Conservation (phyloP, 805 yeast genomes). For the Lipomyces orientalis region DNA sequence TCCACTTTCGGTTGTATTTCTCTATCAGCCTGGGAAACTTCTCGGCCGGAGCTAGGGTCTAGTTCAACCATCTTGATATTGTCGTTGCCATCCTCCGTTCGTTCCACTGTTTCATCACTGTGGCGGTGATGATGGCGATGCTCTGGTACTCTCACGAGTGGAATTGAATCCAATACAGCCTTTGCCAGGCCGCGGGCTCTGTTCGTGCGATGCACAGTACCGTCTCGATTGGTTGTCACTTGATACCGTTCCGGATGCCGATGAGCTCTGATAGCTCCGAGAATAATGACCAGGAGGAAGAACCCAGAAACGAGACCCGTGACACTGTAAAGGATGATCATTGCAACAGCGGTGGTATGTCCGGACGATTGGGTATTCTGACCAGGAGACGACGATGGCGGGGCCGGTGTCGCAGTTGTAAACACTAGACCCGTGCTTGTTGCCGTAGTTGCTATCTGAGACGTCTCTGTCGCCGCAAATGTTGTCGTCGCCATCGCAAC, state of each 20-base stretch:
- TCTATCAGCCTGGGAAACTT: background rate
- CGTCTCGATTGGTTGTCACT: conserved; percentile 29
- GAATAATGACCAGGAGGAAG: conserved; percentile 42
- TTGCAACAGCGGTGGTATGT: conserved; percentile 40
- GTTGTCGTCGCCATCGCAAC: background rate
- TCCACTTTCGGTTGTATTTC: background rate
- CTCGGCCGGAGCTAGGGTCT: background rate
- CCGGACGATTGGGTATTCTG: background rate
- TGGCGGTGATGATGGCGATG: conserved; percentile 7
- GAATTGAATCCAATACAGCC: conserved; percentile 48
- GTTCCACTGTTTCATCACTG: background rate
- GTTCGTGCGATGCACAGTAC: conserved; percentile 30
- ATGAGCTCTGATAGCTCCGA: conserved; percentile 46
- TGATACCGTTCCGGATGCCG: conserved; percentile 47
- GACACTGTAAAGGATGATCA: conserved; percentile 43
- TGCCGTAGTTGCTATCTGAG: conserved; percentile 12
- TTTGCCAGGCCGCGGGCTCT: conserved; percentile 47
- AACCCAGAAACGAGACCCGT: conserved; percentile 43
- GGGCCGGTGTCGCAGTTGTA: conserved; percentile 14
- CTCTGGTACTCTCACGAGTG: conserved; percentile 41
- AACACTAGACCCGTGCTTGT: conserved; percentile 20
- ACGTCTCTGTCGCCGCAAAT: background rate
- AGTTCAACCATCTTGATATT: conserved; percentile 16
- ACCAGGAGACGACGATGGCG: background rate
- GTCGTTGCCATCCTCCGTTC: background rate